A percentile compares a stretch with the other conserved stretches of the same genome.
phyloP scores from a whole-genome alignment of 2,329 filamentous ascomycete species.

The Alternaria gansuensis region DNA sequence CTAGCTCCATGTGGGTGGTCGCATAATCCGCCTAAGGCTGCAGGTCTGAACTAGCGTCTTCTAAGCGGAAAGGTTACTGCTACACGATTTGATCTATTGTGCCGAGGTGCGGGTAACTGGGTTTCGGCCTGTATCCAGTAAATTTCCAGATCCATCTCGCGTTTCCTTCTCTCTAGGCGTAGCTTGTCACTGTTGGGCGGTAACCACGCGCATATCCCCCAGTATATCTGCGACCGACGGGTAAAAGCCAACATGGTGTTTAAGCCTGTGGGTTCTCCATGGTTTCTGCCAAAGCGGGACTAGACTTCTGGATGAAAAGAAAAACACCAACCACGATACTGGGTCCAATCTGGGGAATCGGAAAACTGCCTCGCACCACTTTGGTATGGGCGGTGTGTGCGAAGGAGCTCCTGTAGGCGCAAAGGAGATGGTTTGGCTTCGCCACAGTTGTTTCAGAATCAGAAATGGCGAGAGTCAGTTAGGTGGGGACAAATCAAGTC shows the following conservation, averaged over 20 bases:
- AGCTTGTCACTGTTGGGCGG: not conserved
- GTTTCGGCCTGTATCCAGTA: not conserved
- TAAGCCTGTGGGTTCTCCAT: not conserved
- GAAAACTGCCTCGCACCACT: not conserved
- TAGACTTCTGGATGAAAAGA: not conserved
- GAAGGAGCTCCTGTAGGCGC: not conserved
- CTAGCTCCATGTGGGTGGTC: not conserved
- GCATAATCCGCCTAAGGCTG: not conserved
- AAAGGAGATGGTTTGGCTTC: not conserved
- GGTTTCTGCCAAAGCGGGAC: not conserved
- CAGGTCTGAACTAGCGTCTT: not conserved
- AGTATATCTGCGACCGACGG: not conserved
- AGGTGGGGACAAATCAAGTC: not conserved
- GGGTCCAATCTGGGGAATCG: not conserved
- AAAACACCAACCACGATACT: not conserved
- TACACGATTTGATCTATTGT: not conserved
- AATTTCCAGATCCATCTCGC: not conserved
- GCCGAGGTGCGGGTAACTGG: not conserved
- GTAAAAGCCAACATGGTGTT: not conserved
- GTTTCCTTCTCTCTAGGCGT: not conserved
- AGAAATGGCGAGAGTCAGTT: not conserved
- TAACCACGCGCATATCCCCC: not conserved
- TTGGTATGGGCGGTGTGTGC: not conserved
- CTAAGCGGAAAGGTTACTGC: not conserved
- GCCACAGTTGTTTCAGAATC: not conserved